Evolutionary conservation across 129 eudicot species (phyloP).

Genomic region (Silybum marianum): DNA sequence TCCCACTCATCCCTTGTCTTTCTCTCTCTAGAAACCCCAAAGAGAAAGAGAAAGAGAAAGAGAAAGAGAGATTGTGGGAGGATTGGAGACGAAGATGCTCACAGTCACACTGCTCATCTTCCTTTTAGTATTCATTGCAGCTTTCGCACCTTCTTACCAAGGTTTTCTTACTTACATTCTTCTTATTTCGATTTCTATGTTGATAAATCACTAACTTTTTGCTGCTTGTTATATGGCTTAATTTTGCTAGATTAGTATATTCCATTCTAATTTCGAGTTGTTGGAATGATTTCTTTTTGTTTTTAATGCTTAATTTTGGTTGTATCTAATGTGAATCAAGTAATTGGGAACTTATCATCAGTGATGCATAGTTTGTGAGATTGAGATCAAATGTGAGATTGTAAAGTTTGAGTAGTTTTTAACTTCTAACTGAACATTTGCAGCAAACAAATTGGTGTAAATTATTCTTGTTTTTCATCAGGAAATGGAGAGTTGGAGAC

Average conservation of each 20-base stretch:
- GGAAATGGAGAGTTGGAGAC: background rate
- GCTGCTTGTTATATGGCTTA: background rate
- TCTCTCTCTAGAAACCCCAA: constrained; percentile 29
- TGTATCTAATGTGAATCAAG: constrained; percentile 20
- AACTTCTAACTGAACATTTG: constrained; percentile 15
- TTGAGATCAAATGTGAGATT: constrained; percentile 11
- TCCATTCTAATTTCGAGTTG: background rate
- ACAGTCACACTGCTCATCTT: constrained; percentile 30
- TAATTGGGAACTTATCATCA: background rate
- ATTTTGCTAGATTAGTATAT: background rate
- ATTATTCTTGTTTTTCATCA: background rate
- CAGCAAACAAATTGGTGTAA: constrained; percentile 16
- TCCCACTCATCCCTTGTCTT: constrained; percentile 6
- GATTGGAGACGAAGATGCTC: constrained; percentile 21
- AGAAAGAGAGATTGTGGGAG: background rate
- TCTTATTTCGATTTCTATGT: background rate
- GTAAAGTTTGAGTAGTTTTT: constrained; percentile 16
- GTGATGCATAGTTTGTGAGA: background rate
- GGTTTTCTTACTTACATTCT: constrained; percentile 38
- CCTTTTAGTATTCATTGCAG: constrained; percentile 37
- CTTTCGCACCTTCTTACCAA: constrained; percentile 47
- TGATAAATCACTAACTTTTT: constrained; percentile 3
- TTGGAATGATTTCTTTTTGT: constrained; percentile 3
- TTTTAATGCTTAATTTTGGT: constrained; percentile 18
- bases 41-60: constrained; percentile 21